Percentiles rank a stretch among this genome's conserved stretches.
Evolutionary conservation across 140 eudicot genomes (phyloP).

Genomic region (Oenanthe javanica): DNA sequence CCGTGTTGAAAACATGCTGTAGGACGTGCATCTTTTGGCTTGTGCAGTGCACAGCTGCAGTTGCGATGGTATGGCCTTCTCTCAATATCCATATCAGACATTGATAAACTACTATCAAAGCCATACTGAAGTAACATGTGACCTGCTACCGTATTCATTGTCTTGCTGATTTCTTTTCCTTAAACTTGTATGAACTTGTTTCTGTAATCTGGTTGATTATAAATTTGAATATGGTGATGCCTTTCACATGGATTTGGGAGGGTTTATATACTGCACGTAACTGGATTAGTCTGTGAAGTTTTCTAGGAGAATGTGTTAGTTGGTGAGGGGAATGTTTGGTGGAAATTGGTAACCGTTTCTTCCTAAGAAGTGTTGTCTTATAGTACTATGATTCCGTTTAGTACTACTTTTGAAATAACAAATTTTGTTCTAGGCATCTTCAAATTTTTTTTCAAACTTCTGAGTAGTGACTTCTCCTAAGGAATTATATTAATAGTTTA

Average conservation of each 20-base stretch:
- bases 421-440: not conserved
- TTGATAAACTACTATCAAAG: constrained; percentile 11
- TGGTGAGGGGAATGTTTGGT: not conserved
- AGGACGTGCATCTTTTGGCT: not conserved
- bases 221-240: not conserved
- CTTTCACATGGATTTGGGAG: not conserved
- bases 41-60: constrained; percentile 9
- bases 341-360: not conserved
- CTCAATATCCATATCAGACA: constrained; percentile 3
- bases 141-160: constrained; percentile 6
- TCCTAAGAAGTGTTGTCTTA: not conserved
- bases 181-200: not conserved
- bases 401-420: too few species aligned
- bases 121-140: constrained; percentile 6
- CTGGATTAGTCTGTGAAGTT: not conserved
- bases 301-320: too few species aligned
- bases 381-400: not conserved
- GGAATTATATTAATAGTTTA: too few species aligned
- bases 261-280: not conserved
- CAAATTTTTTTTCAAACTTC: not conserved
- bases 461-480: not conserved
- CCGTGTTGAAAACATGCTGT: constrained; percentile 19
- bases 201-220: not conserved
- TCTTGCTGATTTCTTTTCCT: not conserved
- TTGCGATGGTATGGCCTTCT: constrained; percentile 14